Percentiles rank a stretch among this genome's conserved stretches.
phyloP scores from a whole-genome alignment of 441 rosid species.

The Breynia disticha region DNA sequence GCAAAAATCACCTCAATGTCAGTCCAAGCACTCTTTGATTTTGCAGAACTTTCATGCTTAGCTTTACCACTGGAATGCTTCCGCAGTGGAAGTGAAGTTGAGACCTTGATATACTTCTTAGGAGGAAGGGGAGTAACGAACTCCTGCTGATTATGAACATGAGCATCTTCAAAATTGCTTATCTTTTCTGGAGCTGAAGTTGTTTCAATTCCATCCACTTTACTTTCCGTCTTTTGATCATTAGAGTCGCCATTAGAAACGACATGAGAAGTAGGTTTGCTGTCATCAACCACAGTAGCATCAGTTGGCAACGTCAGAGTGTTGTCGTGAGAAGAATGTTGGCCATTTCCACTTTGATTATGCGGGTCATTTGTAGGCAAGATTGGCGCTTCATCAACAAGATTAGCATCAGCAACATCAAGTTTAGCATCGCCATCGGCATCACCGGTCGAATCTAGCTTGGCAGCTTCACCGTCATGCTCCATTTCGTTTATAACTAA shows the following conservation, averaged over 20 bases:
- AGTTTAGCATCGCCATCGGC: too few species aligned
- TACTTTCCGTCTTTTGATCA: not conserved
- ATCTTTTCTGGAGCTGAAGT: not conserved
- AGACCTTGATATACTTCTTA: not conserved
- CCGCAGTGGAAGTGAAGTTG: conserved; percentile 6
- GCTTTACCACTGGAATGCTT: conserved; percentile 23
- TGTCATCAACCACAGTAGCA: not conserved
- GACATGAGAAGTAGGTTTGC: too few species aligned
- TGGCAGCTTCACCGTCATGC: too few species aligned
- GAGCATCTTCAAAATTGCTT: not conserved
- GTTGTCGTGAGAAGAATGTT: not conserved
- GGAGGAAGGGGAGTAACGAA: conserved; percentile 16
- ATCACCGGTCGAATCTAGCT: too few species aligned
- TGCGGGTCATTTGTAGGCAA: too few species aligned
- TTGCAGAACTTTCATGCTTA: conserved; percentile 29
- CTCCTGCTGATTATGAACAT: conserved; percentile 14
- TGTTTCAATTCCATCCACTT: not conserved
- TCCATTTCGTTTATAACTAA: too few species aligned
- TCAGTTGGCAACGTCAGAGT: not conserved
- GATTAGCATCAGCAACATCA: too few species aligned
- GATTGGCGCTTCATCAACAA: too few species aligned
- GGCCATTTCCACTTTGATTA: not conserved
- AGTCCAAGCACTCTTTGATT: conserved; percentile 55
- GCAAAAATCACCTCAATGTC: conserved; percentile 47
- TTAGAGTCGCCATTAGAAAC: not conserved